Base-by-base conservation (phyloP, 2,329 filamentous ascomycete genomes). In the Xylaria arbuscula region DNA sequence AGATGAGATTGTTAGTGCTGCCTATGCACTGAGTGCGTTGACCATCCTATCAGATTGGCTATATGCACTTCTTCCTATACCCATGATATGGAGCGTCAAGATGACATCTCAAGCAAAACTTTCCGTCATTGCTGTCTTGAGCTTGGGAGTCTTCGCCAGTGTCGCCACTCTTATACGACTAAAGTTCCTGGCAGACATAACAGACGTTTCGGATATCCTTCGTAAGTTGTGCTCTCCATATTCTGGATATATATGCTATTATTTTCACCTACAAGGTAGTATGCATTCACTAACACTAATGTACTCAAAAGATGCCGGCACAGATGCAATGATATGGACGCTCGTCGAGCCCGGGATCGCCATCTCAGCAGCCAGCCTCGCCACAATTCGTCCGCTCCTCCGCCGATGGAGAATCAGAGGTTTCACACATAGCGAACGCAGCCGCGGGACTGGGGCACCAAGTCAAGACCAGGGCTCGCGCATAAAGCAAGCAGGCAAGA, bases 321-420 rank as follows among this genome's bases (percentile, higher is more conserved):
- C 85, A 3, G 80, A 86, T 67, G 82, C 85, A 42, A 85, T 86
- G 82, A 80, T 87, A 7, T 88, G 86, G 86, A 87, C 85, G 10
- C 77, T 88, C n/a, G 79, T 88, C 62, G 86, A 88, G 72, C 85
- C 86, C 1, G 86, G 85, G 6, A 82, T 88, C 24, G 86, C 85
- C 67, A 88, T 88, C 54, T 76, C 84, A 32, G 86, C 86, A 13
- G 83, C 86, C 1, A 86, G 84, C 67, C 78, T 88, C 11, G 84
- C 84, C 24, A 88, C 86, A 5, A 85, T 88, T 38, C 83, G 86
- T 2, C 86, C 86, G 3, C 80, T 88, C 0, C 81, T 88, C 42
- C 84, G 85, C 42, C 78, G 79, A n/a, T 80, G 83, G 78, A 81
- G 78, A 69, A 76, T 87, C 13, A 80, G 72, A 24, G 85, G 85